These are phyloP conservation scores for Hypericum perforatum DNA, from an alignment of 345 rosid genomes.

Conservation along the genomic window DNA sequence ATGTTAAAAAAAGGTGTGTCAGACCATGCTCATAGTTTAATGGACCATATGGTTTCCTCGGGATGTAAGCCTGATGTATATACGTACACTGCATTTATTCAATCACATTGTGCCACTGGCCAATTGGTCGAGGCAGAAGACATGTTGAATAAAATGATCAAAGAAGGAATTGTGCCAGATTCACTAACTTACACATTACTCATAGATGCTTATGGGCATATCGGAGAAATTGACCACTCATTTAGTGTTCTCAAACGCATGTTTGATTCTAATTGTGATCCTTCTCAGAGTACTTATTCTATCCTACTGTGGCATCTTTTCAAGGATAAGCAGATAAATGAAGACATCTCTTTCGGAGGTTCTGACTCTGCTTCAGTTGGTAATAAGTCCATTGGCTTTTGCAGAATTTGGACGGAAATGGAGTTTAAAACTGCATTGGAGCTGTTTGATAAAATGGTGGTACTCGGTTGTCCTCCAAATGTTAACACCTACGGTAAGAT, in stretches of 20 bases:
- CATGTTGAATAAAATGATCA: conserved; percentile 50
- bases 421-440: conserved; percentile 44
- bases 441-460: conserved; percentile 51
- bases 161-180: conserved; percentile 59
- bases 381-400: conserved; percentile 20
- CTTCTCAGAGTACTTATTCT: conserved; percentile 58
- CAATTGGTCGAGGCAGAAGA: conserved; percentile 58
- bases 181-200: conserved; percentile 48
- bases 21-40: conserved; percentile 38
- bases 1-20: conserved; percentile 58
- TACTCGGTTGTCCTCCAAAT: conserved; percentile 51
- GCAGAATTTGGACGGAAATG: conserved; percentile 47
- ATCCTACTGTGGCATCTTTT: conserved; percentile 49
- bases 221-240: conserved; percentile 44
- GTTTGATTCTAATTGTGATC: conserved; percentile 66
- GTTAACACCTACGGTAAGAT: conserved; percentile 46
- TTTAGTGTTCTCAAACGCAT: conserved; percentile 73
- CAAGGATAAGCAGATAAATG: conserved; percentile 30
- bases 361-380: conserved; percentile 22
- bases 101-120: conserved; percentile 52
- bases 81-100: conserved; percentile 66
- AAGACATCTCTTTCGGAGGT: conserved; percentile 11
- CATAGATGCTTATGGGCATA: conserved; percentile 51
- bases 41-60: conserved; percentile 42
- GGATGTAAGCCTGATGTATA: conserved; percentile 60